Percentiles rank a stretch among this genome's conserved stretches.
phyloP scores from a whole-genome alignment of 352 stramenopile genomes.

The Achlya hypogyna region DNA sequence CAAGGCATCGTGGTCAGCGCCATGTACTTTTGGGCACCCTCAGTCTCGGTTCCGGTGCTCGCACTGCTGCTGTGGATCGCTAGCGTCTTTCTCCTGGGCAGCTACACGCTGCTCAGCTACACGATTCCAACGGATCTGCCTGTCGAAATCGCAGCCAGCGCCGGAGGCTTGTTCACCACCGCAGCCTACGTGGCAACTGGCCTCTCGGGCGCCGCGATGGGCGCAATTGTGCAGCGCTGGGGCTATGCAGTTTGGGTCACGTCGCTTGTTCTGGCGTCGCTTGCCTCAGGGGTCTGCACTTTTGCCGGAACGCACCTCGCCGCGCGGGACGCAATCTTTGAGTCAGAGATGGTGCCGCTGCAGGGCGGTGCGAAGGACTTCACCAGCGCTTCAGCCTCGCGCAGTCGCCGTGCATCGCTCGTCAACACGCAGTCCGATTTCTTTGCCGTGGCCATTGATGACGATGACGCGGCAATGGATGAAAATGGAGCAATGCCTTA shows the following conservation, averaged over 20 bases:
- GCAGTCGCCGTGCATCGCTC: background rate
- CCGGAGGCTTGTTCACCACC: constrained; percentile 49
- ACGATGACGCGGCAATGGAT: too few species aligned
- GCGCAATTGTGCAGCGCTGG: constrained; percentile 36
- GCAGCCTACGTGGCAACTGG: constrained; percentile 59
- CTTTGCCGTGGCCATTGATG: background rate
- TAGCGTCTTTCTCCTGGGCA: constrained; percentile 58
- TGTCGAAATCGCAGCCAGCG: constrained; percentile 54
- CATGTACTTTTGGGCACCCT: constrained; percentile 45
- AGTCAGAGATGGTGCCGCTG: background rate
- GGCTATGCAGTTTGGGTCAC: constrained; percentile 46
- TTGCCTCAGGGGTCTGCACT: constrained; percentile 48
- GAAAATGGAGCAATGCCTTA: too few species aligned
- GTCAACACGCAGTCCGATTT: background rate
- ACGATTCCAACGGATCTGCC: constrained; percentile 59
- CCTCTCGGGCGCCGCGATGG: constrained; percentile 51
- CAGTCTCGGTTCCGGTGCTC: constrained; percentile 36
- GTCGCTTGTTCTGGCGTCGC: constrained; percentile 46
- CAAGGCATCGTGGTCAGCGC: constrained; percentile 36
- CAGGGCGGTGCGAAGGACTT: background rate
- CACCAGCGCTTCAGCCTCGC: too few species aligned
- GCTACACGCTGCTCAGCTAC: constrained; percentile 64
- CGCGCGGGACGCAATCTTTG: background rate
- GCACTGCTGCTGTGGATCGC: constrained; percentile 45
- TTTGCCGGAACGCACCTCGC: background rate